Evolutionary conservation across 306 rosid genomes (phyloP), one percentile per base, ranked within the genome.

Genomic region (Cucurbita argyrosperma): DNA sequence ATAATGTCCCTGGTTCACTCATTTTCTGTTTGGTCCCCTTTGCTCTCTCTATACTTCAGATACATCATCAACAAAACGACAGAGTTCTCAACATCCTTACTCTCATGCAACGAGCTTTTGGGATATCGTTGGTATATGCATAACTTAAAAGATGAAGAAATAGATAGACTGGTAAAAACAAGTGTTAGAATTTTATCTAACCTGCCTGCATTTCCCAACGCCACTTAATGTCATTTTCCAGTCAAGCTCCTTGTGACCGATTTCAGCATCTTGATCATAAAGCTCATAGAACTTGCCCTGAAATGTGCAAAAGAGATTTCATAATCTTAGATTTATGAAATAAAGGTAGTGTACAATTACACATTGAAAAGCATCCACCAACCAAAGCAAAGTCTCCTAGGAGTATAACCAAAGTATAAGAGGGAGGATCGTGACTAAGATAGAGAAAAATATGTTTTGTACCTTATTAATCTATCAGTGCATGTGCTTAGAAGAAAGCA

Each of bases 121-220:
- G 52, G 40, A 40, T 53, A 57, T 53, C 57, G 63, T n/a, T 14
- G n/a, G 26, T n/a, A 39, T 4, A 10, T 7, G 37, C 49, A 64
- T 75, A 58, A 26, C 66, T 67, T 68, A 62, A 26, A 57, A 68
- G 58, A 67, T 67, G 51, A 69, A 61, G 64, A 21, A 15, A 72
- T 61, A 30, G 50, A 70, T 71, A 12, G 26, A 62, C 12, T 57
- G 30, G 57, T 70, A 69, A 61, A 57, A 47, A 35, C 73, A 71
- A 64, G 19, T 37, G 55, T 21, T n/a, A 58, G 12, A 62, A 73
- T 55, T 21, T 19, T 61, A 82, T 78, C 76, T 76, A 74, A 90
- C 98, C 98, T 94, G 98, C 71, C 96, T 91, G 65, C 98, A 94
- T 84, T 90, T 94, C 77, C 98, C 98, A 59, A 94, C 97, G 12